A percentile compares a stretch with the other conserved stretches of the same genome.
These are phyloP conservation scores for Dichotomopilus funicola DNA, from an alignment of 2,329 filamentous ascomycete genomes.

Conservation along the genomic window DNA sequence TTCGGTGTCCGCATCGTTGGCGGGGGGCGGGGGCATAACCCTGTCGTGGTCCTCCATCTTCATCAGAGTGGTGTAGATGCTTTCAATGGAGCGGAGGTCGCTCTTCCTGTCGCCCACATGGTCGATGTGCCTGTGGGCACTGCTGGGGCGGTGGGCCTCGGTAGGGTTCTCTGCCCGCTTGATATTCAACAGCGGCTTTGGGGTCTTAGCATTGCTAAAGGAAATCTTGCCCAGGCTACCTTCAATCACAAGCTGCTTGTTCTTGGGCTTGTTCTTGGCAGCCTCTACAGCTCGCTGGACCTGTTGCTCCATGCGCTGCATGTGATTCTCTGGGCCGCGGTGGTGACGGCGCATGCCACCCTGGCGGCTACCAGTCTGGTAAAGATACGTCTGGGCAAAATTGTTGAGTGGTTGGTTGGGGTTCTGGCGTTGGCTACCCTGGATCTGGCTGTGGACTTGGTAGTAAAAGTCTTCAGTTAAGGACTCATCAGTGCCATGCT, in stretches of 20 bases:
- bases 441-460: slow-evolving; percentile 92
- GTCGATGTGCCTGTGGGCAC: slow-evolving; percentile 37
- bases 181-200: slow-evolving; percentile 89
- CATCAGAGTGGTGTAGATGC: slow-evolving; percentile 83
- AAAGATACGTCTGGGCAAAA: slow-evolving; percentile 95
- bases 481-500: slow-evolving; percentile 71
- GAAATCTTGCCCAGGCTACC: slow-evolving; percentile 96
- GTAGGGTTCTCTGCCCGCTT: slow-evolving; percentile 72
- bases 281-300: slow-evolving; percentile 95
- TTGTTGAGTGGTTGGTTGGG: slow-evolving; percentile 90
- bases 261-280: slow-evolving; percentile 95
- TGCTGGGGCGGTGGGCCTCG: slow-evolving; percentile 47
- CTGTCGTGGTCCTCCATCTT: slow-evolving; percentile 89
- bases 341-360: slow-evolving; percentile 68
- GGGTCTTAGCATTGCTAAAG: slow-evolving; percentile 97
- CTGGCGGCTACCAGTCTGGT: slow-evolving; percentile 83
- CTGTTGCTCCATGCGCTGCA: slow-evolving; percentile 98
- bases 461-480: slow-evolving; percentile 97
- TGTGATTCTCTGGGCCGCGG: slow-evolving; percentile 87
- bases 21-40: slow-evolving; percentile 58
- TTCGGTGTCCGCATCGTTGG: slow-evolving; percentile 59
- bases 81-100: slow-evolving; percentile 79
- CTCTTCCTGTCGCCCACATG: slow-evolving; percentile 71
- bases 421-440: slow-evolving; percentile 81
- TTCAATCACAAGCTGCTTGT: slow-evolving; percentile 92